These are phyloP conservation scores for Lecanicillium sp. DNA, from an alignment of 2,329 filamentous ascomycete species.

Conservation along the genomic window DNA sequence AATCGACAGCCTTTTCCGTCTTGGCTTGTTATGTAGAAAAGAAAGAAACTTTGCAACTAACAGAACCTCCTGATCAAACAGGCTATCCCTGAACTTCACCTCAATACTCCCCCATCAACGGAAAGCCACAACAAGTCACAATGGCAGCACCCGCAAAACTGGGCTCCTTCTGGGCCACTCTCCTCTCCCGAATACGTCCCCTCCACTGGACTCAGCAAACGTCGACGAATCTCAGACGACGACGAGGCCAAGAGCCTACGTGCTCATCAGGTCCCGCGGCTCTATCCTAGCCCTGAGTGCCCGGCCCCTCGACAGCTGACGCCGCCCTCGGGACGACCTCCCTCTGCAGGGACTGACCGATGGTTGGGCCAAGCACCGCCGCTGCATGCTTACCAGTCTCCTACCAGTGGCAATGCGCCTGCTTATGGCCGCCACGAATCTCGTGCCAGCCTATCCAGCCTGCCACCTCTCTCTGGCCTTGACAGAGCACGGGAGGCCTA, in stretches of 20 bases:
- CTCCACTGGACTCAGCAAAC: slow-evolving; percentile 33
- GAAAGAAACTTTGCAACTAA: neutral
- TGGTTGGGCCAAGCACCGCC: slow-evolving; percentile 5
- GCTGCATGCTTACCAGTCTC: slow-evolving; percentile 13
- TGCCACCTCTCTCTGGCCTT: slow-evolving; percentile 27
- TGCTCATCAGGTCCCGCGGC: slow-evolving; percentile 36
- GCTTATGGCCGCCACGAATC: slow-evolving; percentile 15
- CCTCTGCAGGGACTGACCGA: slow-evolving; percentile 1
- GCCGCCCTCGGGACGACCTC: slow-evolving; percentile 17
- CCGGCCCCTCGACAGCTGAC: slow-evolving; percentile 25
- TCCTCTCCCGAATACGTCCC: slow-evolving; percentile 40
- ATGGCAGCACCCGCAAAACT: slow-evolving; percentile 24
- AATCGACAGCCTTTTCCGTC: too few relatives aligned
- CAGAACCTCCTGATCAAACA: slow-evolving; percentile 12
- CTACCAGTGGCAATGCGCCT: slow-evolving; percentile 13
- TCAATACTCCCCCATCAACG: slow-evolving; percentile 17
- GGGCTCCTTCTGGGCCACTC: slow-evolving; percentile 18
- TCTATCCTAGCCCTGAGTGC: slow-evolving; percentile 30
- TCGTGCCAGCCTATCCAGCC: slow-evolving; percentile 30
- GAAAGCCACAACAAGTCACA: slow-evolving; percentile 12
- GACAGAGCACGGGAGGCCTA: slow-evolving; percentile 30
- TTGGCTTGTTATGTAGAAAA: slow-evolving; percentile 4
- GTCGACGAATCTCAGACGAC: slow-evolving; percentile 35
- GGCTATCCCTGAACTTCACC: slow-evolving; percentile 38
- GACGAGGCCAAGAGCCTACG: slow-evolving; percentile 29